phyloP scores from a whole-genome alignment of 768 basidiomycete genomes.

The Podaxis mareebaensis region DNA sequence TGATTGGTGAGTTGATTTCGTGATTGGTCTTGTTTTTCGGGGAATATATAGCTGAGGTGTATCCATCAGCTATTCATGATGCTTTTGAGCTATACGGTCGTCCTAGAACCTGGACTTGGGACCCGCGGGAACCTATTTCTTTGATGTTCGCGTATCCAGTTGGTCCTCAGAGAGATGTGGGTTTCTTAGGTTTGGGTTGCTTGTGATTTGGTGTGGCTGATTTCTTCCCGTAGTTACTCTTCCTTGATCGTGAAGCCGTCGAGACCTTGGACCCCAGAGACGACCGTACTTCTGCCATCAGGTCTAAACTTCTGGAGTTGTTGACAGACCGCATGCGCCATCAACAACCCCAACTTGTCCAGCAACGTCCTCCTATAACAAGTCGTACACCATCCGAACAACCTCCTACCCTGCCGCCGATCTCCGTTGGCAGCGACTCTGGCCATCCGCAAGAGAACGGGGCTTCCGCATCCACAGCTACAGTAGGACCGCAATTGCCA shows the following conservation, averaged over 20 bases:
- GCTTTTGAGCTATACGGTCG: conserved; percentile 89
- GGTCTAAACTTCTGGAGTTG: conserved; percentile 62
- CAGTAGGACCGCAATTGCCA: conserved; percentile 54
- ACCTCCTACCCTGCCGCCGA: conserved; percentile 38
- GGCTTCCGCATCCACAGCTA: not conserved
- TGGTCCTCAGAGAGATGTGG: conserved; percentile 78
- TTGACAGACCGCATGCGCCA: conserved; percentile 62
- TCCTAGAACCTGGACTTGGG: conserved; percentile 85
- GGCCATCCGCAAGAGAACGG: conserved; percentile 17
- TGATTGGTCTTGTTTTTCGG: not conserved
- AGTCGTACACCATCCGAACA: conserved; percentile 22
- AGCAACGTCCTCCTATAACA: conserved; percentile 21
- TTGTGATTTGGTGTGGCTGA: conserved; percentile 14
- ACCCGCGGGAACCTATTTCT: conserved; percentile 76
- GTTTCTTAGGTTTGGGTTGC: conserved; percentile 28
- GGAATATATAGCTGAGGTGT: conserved; percentile 15
- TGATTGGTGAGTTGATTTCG: conserved; percentile 61
- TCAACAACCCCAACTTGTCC: conserved; percentile 31
- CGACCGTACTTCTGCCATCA: conserved; percentile 71
- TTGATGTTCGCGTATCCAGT: conserved; percentile 96
- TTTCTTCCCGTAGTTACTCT: conserved; percentile 58
- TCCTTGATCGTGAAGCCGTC: conserved; percentile 83
- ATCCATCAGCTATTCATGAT: conserved; percentile 70
- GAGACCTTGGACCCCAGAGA: conserved; percentile 76
- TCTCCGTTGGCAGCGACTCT: conserved; percentile 26